Evolutionary conservation across 768 basidiomycete genomes (phyloP), one percentile per base, ranked within the genome.

Genomic region (Boletus sensibilis): DNA sequence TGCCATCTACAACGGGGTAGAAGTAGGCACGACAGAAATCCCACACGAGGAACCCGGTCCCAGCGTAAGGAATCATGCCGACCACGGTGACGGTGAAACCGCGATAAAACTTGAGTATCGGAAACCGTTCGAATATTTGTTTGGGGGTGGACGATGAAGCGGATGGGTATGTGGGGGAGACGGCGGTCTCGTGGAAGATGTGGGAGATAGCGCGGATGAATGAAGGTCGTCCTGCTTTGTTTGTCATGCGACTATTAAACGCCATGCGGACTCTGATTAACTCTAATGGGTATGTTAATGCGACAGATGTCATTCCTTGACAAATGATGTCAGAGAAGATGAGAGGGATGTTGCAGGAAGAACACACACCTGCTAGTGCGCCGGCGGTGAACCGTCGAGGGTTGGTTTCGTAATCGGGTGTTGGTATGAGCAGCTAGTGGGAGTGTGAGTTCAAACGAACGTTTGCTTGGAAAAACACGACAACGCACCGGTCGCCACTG

Each of bases 11-110:
- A 38, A 75, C 73, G 37, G 83, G 83, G 31, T 86, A 75, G 55
- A 89, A 75, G 34, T 74, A 75, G 13, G 87, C 79, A 48, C 86
- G 82, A 41, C 89, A 78, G 69, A 79, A 87, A 40, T 90, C 95
- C 88, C 93, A 98, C 33, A 88, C 86, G 44, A 98, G 81, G 78
- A 98, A 98, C 13, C 92, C 92, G 3, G 93, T 91, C 20, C 96
- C 96, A 4, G 94, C 93, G 64, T 98, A 98, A 6, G 96, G 96
- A 33, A 98, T 78, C 82, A 98, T 98, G 43, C 97, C 96, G 13
- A 84, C 72, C 38, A 98, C 73, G 21, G 94, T 94, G 29, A 97
- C 93, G 8, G 87, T 86, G 74, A 98, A 98, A n/a, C 97, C 96
- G 21, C 97, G 90, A 69, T 98, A 99, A 74, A 98, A 94, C 66